Percentiles rank a stretch among this genome's conserved stretches.
These are phyloP conservation scores for Yarrowia divulgata DNA, from an alignment of 805 yeast genomes.

Conservation along the genomic window DNA sequence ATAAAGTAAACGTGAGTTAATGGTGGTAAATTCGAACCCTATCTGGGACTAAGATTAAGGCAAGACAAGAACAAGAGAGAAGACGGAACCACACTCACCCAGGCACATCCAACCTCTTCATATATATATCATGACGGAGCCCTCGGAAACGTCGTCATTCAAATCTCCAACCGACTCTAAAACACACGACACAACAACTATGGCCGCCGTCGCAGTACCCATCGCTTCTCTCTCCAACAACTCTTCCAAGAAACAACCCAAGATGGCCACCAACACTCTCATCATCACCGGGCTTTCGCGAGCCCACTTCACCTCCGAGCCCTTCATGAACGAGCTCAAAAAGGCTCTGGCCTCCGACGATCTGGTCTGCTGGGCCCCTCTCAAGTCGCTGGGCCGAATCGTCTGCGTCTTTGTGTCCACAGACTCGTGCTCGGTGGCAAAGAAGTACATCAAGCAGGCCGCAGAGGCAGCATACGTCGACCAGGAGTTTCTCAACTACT, in stretches of 20 bases:
- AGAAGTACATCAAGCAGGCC: constrained; percentile 40
- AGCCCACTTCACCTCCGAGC: constrained; percentile 31
- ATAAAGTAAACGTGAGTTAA: neutral
- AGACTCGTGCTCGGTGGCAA: constrained; percentile 24
- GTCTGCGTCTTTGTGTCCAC: constrained; percentile 44
- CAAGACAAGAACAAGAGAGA: too few species aligned
- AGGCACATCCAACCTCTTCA: neutral
- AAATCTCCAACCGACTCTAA: neutral
- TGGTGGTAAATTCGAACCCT: constrained; percentile 6
- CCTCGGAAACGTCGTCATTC: neutral
- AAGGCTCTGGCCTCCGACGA: constrained; percentile 12
- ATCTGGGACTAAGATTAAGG: neutral
- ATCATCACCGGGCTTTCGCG: constrained; percentile 40
- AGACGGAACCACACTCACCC: too few species aligned
- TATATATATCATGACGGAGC: constrained; percentile 6
- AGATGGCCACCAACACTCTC: constrained; percentile 41
- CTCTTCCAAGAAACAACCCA: constrained; percentile 10
- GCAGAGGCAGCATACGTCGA: constrained; percentile 23
- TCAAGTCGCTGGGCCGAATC: constrained; percentile 44
- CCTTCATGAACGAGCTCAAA: constrained; percentile 25
- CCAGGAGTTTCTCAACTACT: constrained; percentile 27
- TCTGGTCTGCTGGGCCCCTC: constrained; percentile 45
- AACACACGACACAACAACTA: neutral
- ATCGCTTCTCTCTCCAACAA: constrained; percentile 1
- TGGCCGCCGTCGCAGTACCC: constrained; percentile 31